Conservation (phyloP, 2,329 filamentous ascomycete genomes). For the Ophiosphaerella korrae region DNA sequence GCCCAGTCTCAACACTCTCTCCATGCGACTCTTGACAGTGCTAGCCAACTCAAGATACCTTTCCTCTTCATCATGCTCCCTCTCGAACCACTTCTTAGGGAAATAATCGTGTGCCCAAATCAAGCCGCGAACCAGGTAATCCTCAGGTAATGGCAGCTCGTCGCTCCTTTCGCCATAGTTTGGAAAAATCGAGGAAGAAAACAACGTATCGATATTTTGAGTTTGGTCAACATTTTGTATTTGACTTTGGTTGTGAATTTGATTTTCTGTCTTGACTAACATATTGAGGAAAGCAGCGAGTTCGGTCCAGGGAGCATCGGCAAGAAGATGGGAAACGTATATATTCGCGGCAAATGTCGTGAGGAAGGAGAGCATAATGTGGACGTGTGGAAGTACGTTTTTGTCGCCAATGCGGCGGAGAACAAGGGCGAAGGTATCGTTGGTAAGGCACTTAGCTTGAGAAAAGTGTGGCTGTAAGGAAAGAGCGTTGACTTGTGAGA, state of each 20-base stretch:
- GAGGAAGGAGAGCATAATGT: constrained; percentile 68
- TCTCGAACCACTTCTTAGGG: constrained; percentile 64
- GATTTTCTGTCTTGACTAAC: constrained; percentile 49
- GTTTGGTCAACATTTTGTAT: constrained; percentile 1
- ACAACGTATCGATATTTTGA: constrained; percentile 40
- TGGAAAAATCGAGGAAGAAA: constrained; percentile 53
- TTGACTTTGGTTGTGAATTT: constrained; percentile 12
- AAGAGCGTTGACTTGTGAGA: constrained; percentile 19
- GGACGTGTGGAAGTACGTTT: constrained; percentile 66
- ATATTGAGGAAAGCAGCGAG: constrained; percentile 60
- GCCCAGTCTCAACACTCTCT: constrained; percentile 65
- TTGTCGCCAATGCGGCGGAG: constrained; percentile 61
- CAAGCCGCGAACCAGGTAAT: constrained; percentile 69
- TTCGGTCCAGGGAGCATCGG: constrained; percentile 58
- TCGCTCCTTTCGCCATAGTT: constrained; percentile 42
- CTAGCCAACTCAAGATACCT: constrained; percentile 66
- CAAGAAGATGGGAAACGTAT: constrained; percentile 38
- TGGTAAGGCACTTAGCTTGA: constrained; percentile 50
- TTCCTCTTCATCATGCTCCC: constrained; percentile 70
- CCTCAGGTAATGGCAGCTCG: constrained; percentile 67
- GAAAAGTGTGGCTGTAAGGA: constrained; percentile 29
- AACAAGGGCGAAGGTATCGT: constrained; percentile 54
- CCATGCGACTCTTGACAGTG: constrained; percentile 62
- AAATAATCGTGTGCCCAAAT: constrained; percentile 65
- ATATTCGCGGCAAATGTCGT: constrained; percentile 44